These are phyloP conservation scores for Scutellaria galericulata DNA, from an alignment of 257 asterid species.

Conservation along the genomic window DNA sequence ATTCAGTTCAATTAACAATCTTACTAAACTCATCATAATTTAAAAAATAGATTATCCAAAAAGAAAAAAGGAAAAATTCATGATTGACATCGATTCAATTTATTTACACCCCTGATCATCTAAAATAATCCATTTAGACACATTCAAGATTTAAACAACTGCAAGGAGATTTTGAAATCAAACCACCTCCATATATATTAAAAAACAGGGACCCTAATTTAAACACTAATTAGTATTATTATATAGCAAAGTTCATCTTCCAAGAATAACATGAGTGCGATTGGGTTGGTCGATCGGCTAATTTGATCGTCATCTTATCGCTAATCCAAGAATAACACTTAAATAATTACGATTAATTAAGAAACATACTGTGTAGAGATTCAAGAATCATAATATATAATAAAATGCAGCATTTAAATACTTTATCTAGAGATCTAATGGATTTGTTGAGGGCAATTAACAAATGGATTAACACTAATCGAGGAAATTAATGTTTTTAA, in stretches of 20 bases:
- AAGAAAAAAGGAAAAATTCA: background rate
- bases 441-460: slow-evolving; percentile 37
- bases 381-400: slow-evolving; percentile 12
- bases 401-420: slow-evolving; percentile 28
- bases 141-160: background rate
- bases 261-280: slow-evolving; percentile 46
- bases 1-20: too few relatives aligned
- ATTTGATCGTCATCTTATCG: slow-evolving; percentile 52
- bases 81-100: background rate
- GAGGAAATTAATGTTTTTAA: slow-evolving; percentile 43
- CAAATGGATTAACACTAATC: slow-evolving; percentile 43
- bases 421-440: slow-evolving; percentile 46
- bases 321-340: slow-evolving; percentile 27
- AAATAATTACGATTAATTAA: slow-evolving; percentile 24
- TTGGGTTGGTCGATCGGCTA: slow-evolving; percentile 37
- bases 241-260: slow-evolving; percentile 18
- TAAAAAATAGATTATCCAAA: background rate
- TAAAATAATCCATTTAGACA: background rate
- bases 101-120: background rate
- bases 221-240: slow-evolving; percentile 29
- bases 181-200: background rate
- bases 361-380: slow-evolving; percentile 18
- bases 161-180: background rate
- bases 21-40: background rate
- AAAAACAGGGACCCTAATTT: slow-evolving; percentile 45